Base-by-base conservation (phyloP, 2,329 filamentous ascomycete species). In the Xylaria sp. region DNA sequence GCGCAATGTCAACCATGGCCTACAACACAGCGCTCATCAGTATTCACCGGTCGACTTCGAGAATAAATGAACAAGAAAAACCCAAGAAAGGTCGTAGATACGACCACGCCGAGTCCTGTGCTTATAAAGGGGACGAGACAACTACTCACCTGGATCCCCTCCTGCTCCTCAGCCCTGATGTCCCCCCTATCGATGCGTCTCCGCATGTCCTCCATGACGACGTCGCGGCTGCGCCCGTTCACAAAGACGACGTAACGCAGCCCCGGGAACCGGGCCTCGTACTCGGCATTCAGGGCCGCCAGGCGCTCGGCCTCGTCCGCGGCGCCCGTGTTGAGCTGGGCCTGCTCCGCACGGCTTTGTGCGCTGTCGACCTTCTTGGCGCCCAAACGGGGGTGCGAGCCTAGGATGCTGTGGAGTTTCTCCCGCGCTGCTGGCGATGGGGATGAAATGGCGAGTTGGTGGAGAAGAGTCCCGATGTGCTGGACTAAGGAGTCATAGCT, bases 1-100 rank as follows among this genome's bases (percentile, higher is more conserved):
- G 87, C 34, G 94, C 94, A 76, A 98, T 98, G 75, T 94, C 92
- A 76, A 93, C 93, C 93, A 98, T 97, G 48, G 94, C 94, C 91
- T 92, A 85, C 57, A 96, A 90, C 14, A 85, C 57, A 96, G 90
- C 14, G 87, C 91, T 92, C 86, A 81, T 97, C 93, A 55, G 82
- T 83, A 60, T 48, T 36, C 17, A 47, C 17, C 30, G 11, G 24
- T 30, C n/a, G 14, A 55, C 19, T 11, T 48, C 39, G 4, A n/a
- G 4, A 14, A 21, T n/a, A 12, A 42, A 42, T 2, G 4, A 42
- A 11, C 12, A 42, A 17, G 14, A 14, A 17, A 17, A 42, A n/a
- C n/a, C 5, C 39, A 14, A 42, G 4, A 42, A 11, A 14, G 14
- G 5, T 4, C 4, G 14, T 17, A 4, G 39, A 39, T 21, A 30